Evolutionary conservation across 345 rosid species (phyloP), one percentile per base, ranked within the genome.

Genomic region (Arabidopsis arenosa): DNA sequence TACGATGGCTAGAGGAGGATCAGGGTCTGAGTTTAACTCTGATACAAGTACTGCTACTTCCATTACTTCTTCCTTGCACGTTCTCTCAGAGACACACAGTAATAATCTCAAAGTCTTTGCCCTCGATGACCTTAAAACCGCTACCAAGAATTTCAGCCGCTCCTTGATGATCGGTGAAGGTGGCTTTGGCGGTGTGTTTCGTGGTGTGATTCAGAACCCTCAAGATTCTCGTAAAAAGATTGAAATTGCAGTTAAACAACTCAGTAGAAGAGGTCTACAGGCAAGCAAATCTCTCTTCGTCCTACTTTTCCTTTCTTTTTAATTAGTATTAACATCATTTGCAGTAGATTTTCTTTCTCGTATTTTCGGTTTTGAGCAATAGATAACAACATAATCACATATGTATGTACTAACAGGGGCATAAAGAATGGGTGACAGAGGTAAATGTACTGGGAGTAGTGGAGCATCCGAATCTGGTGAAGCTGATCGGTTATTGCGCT

Each of bases 351-450:
- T n/a, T n/a, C n/a, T n/a, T n/a, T n/a, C n/a, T n/a, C n/a, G n/a
- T n/a, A n/a, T n/a, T n/a, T n/a, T n/a, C n/a, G n/a, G n/a, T n/a
- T n/a, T n/a, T n/a, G n/a, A n/a, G n/a, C n/a, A n/a, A n/a, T n/a
- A n/a, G n/a, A n/a, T n/a, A 41, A 61, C n/a, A 43, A 32, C 23
- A 28, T 30, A 23, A 48, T 6, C 9, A 39, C 30, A 57, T 26
- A 58, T 47, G 13, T 7, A 23, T 47, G 4, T 55, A 47, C 2
- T 2, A 14, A 39, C 84, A 95, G 97, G 97, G 99, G 49, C 99
- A 95, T 81, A 92, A 92, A 75, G 97, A 95, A 84, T 95, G 97
- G 99, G 93, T 92, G 72, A 95, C 97, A 5, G 99, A 95, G 69
- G 97, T 95, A 7, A 90, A 92, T 77, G 95, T 95, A 44, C 77